A percentile compares a stretch with the other conserved stretches of the same genome.
Conservation (phyloP, 768 basidiomycete genomes). For the Steccherinum ochraceum region DNA sequence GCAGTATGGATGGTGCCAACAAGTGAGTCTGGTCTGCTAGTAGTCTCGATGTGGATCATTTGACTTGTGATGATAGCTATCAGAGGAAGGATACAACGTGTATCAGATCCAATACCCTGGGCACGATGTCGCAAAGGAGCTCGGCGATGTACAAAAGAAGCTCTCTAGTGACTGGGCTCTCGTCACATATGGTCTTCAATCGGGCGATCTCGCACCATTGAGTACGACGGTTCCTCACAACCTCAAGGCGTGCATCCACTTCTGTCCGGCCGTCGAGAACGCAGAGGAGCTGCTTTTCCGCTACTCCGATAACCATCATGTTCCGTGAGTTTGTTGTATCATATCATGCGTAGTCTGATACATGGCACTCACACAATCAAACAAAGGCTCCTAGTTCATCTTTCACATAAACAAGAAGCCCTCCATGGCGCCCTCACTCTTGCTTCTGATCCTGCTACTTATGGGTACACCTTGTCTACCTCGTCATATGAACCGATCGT, state of each 20-base stretch:
- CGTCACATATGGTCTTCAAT: constrained; percentile 24
- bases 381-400: constrained; percentile 28
- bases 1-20: constrained; percentile 30
- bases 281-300: constrained; percentile 22
- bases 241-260: constrained; percentile 29
- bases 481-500: constrained; percentile 23
- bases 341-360: not conserved
- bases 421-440: constrained; percentile 25
- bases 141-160: constrained; percentile 2
- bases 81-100: constrained; percentile 35
- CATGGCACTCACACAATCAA: no score
- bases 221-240: constrained; percentile 13
- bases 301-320: constrained; percentile 14
- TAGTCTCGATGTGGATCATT: no score
- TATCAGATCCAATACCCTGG: constrained; percentile 24
- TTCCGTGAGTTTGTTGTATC: constrained; percentile 21
- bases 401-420: constrained; percentile 29
- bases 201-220: not conserved
- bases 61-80: no score
- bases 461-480: constrained; percentile 18
- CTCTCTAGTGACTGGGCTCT: constrained; percentile 21
- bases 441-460: constrained; percentile 17
- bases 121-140: not conserved
- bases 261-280: constrained; percentile 23
- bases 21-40: constrained; percentile 22